phyloP scores from a whole-genome alignment of 2,329 filamentous ascomycete species.

The Neofusicoccum ribis region DNA sequence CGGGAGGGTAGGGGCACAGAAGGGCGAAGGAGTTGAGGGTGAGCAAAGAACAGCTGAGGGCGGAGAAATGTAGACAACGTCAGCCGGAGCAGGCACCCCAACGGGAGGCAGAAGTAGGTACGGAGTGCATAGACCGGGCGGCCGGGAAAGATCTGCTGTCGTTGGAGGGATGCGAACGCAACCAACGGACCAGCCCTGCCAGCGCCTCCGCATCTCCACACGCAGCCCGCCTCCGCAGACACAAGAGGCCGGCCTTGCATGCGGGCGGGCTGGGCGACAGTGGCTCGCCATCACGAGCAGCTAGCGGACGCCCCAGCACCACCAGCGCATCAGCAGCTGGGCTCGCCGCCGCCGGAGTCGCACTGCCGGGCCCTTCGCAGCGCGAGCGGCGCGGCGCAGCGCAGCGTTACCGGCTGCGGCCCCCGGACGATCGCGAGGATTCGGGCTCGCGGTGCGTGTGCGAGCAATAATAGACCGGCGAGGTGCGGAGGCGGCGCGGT shows the following conservation, averaged over 20 bases:
- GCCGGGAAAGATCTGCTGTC: neutral
- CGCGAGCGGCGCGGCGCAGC: neutral
- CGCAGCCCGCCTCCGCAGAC: neutral
- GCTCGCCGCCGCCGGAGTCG: neutral
- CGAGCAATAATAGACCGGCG: neutral
- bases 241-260: neutral
- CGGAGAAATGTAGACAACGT: neutral
- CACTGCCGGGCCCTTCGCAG: neutral
- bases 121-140: conserved; percentile 3
- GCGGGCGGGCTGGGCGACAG: neutral
- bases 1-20: neutral
- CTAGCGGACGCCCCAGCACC: neutral
- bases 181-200: neutral
- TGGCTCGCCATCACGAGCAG: neutral
- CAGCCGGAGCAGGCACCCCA: conserved; percentile 12
- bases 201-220: neutral
- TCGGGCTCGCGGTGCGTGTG: neutral
- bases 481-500: neutral
- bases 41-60: neutral
- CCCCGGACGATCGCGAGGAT: neutral
- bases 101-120: conserved; percentile 3
- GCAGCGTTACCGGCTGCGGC: neutral
- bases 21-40: neutral
- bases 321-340: neutral
- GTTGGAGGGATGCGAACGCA: neutral